Percentiles rank a stretch among this genome's conserved stretches.
phyloP scores from a whole-genome alignment of 768 basidiomycete genomes.

The Serendipita sp. region DNA sequence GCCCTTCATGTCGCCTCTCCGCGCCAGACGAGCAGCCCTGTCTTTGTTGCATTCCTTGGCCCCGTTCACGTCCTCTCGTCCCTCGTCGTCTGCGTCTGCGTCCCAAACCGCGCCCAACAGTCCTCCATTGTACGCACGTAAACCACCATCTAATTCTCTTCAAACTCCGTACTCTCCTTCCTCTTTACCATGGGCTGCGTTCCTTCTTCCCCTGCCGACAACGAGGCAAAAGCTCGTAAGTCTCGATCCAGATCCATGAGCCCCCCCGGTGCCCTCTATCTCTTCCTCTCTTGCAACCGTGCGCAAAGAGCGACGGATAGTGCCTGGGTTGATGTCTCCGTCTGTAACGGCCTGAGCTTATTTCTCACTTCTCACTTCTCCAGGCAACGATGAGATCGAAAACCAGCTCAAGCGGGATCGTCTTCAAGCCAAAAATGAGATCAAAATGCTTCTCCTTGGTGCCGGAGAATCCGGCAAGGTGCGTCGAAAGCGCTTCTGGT shows the following conservation, averaged over 20 bases:
- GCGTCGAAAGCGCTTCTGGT: not conserved
- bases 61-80: not conserved
- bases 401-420: conserved; percentile 78
- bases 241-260: conserved; percentile 13
- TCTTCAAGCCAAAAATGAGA: conserved; percentile 81
- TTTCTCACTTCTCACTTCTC: not conserved
- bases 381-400: conserved; percentile 90
- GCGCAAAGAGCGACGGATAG: too few relatives aligned
- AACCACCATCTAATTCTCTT: not conserved
- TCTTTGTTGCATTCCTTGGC: too few relatives aligned
- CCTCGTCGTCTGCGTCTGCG: not conserved
- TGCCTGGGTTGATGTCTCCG: too few relatives aligned
- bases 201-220: conserved; percentile 33
- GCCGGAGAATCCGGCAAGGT: conserved; percentile 92
- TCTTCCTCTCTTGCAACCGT: too few relatives aligned
- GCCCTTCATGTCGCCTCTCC: not conserved
- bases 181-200: conserved; percentile 13
- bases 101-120: not conserved
- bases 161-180: not conserved
- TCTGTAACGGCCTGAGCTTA: not conserved
- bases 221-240: conserved; percentile 71
- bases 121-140: not conserved
- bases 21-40: not conserved
- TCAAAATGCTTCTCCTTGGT: conserved; percentile 90
- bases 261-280: not conserved